A percentile compares a stretch with the other conserved stretches of the same genome.
Conservation (phyloP, 345 rosid genomes). For the Gossypium raimondii region DNA sequence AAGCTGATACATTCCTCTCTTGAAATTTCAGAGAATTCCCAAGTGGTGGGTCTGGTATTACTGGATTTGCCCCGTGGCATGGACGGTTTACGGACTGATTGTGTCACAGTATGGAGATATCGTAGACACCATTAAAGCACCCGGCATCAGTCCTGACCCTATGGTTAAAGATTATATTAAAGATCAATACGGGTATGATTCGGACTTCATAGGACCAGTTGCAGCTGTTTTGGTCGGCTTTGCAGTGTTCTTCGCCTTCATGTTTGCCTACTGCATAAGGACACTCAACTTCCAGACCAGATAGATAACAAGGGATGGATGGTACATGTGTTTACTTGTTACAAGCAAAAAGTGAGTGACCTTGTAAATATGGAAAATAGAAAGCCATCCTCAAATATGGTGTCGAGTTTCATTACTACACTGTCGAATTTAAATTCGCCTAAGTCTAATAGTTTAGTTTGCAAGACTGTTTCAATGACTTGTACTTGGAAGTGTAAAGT, state of each 20-base stretch:
- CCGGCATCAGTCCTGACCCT: constrained; percentile 33
- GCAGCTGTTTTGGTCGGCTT: constrained; percentile 64
- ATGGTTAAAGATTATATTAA: constrained; percentile 41
- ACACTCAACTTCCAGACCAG: constrained; percentile 77
- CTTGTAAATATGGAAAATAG: not conserved
- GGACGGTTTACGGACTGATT: constrained; percentile 69
- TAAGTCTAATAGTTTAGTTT: not conserved
- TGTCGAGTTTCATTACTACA: not conserved
- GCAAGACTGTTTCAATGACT: not conserved
- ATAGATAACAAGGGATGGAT: constrained; percentile 38
- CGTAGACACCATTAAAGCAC: constrained; percentile 30
- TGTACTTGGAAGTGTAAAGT: not conserved
- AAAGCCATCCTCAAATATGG: constrained; percentile 1
- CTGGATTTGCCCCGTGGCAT: constrained; percentile 82
- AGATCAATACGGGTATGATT: constrained; percentile 51
- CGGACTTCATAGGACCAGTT: constrained; percentile 60
- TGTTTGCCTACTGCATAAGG: constrained; percentile 67
- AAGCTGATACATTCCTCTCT: not conserved
- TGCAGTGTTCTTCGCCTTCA: constrained; percentile 55
- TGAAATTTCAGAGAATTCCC: constrained; percentile 53
- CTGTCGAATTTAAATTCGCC: not conserved
- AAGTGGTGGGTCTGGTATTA: constrained; percentile 96
- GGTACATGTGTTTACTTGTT: not conserved
- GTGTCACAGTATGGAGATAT: constrained; percentile 73
- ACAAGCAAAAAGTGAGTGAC: not conserved